Evolutionary conservation across 345 rosid genomes (phyloP).

Genomic region (Aquilaria sinensis): DNA sequence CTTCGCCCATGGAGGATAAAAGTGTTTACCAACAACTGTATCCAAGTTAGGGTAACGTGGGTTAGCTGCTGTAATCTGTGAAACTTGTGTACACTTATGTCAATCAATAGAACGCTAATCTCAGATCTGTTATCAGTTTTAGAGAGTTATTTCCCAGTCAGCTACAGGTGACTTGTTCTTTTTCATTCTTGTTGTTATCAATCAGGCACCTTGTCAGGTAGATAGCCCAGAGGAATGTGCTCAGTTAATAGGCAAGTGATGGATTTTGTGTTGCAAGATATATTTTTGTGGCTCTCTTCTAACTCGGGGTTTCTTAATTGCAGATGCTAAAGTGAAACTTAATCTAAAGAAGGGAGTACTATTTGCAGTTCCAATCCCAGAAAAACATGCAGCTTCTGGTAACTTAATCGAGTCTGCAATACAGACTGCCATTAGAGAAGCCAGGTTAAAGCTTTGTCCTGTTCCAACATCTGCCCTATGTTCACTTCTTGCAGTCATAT

Average conservation of each 20-base stretch:
- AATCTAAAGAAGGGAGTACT: constrained; percentile 66
- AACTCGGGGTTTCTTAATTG: constrained; percentile 10
- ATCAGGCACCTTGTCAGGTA: constrained; percentile 64
- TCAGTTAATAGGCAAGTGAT: constrained; percentile 73
- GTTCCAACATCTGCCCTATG: constrained; percentile 1
- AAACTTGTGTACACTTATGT: no score
- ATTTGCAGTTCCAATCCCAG: constrained; percentile 78
- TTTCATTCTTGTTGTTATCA: constrained; percentile 15
- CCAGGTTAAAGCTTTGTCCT: constrained; percentile 42
- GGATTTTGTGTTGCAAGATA: constrained; percentile 3
- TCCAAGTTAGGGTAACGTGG: no score
- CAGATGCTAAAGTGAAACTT: constrained; percentile 74
- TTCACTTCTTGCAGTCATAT: background rate
- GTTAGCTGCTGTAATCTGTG: no score
- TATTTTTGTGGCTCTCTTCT: constrained; percentile 11
- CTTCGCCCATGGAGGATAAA: no score
- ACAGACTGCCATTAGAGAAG: constrained; percentile 64
- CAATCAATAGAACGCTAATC: no score
- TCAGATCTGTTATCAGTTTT: no score
- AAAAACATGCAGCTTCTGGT: constrained; percentile 72
- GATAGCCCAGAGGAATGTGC: constrained; percentile 87
- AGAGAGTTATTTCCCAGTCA: no score
- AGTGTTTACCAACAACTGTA: no score
- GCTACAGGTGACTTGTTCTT: background rate
- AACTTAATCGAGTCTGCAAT: constrained; percentile 70